A percentile compares a stretch with the other conserved stretches of the same genome.
Conservation (phyloP, 2,329 filamentous ascomycete genomes). For the Diaporthe aspalathi region DNA sequence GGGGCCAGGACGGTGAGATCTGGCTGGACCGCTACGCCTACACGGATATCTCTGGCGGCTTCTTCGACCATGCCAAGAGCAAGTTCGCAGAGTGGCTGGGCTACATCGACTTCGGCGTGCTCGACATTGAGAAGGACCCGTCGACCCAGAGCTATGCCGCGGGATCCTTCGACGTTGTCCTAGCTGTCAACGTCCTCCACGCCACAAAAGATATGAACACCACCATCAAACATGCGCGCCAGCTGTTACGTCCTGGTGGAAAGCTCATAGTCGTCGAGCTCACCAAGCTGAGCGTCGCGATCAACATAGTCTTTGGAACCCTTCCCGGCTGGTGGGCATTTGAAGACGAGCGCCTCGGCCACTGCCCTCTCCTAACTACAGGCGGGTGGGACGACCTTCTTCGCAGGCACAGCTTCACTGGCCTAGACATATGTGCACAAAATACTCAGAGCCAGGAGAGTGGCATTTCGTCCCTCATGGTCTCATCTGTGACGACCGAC, state of each 20-base stretch:
- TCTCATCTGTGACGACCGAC: background rate
- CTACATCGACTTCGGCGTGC: conserved; percentile 7
- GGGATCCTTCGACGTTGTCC: conserved; percentile 47
- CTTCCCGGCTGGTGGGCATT: conserved; percentile 43
- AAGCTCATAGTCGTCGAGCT: conserved; percentile 47
- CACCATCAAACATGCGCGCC: conserved; percentile 44
- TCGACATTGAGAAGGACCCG: background rate
- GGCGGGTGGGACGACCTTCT: conserved; percentile 14
- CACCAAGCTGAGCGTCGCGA: conserved; percentile 34
- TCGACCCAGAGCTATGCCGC: conserved; percentile 43
- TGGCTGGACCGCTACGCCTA: conserved; percentile 51
- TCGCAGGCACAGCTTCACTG: background rate
- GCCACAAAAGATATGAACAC: conserved; percentile 45
- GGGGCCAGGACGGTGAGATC: conserved; percentile 24
- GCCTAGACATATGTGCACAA: conserved; percentile 12
- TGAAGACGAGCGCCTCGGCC: conserved; percentile 2
- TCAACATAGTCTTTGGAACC: conserved; percentile 47
- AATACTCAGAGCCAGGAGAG: background rate
- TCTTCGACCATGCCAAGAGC: conserved; percentile 51
- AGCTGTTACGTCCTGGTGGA: conserved; percentile 47
- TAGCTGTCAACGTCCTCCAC: conserved; percentile 49
- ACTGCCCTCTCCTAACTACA: background rate
- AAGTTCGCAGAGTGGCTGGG: conserved; percentile 42
- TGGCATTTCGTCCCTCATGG: conserved; percentile 8
- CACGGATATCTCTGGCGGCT: conserved; percentile 55